phyloP scores from a whole-genome alignment of 164 flowering plant genomes.

The Buxus sempervirens region DNA sequence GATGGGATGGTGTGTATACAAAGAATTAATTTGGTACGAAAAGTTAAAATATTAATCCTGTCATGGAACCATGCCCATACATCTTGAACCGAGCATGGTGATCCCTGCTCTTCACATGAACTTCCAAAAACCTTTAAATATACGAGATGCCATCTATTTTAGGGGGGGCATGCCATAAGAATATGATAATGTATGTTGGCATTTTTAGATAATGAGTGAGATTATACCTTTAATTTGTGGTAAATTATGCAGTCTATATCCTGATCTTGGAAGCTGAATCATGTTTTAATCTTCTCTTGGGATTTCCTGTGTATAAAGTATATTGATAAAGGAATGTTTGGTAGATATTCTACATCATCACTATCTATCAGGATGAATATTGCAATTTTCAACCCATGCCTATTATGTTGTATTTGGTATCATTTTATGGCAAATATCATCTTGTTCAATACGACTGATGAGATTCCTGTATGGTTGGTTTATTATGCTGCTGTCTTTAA shows the following conservation, averaged over 20 bases:
- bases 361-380: too few species aligned
- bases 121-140: too few species aligned
- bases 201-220: background rate
- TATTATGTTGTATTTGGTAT: background rate
- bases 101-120: too few species aligned
- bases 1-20: too few species aligned
- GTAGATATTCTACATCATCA: background rate
- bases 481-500: background rate
- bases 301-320: background rate
- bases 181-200: too few species aligned
- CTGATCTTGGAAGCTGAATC: background rate
- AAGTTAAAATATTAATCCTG: too few species aligned
- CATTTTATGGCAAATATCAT: slow-evolving; percentile 6
- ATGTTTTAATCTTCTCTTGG: background rate
- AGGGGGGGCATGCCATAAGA: too few species aligned
- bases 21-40: too few species aligned
- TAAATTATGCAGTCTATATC: too few species aligned
- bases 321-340: background rate
- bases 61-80: too few species aligned
- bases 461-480: background rate
- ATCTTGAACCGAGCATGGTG: too few species aligned
- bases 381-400: background rate
- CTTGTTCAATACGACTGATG: slow-evolving; percentile 1
- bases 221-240: background rate
- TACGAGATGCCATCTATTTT: too few species aligned